Evolutionary conservation across 768 basidiomycete species (phyloP).

Genomic region (Solioccasus polychromus): DNA sequence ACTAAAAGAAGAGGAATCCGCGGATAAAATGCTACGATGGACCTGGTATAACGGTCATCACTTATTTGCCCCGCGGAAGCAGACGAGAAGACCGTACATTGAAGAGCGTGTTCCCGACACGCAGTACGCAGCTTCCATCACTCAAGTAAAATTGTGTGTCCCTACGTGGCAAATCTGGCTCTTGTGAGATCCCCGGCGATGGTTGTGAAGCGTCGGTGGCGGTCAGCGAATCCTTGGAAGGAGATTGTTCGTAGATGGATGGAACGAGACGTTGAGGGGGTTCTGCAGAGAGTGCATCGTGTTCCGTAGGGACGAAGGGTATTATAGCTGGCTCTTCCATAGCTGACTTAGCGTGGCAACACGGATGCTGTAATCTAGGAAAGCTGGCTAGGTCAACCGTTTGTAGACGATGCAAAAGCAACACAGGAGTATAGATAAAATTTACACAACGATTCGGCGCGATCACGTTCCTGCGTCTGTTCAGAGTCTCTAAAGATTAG

Average conservation of each 20-base stretch:
- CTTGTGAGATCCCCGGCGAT: conserved; percentile 4
- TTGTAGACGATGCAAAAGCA: too few relatives aligned
- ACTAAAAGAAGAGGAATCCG: conserved; percentile 62
- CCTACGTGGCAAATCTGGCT: conserved; percentile 17
- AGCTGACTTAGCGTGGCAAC: too few relatives aligned
- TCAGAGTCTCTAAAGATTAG: too few relatives aligned
- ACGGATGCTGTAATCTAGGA: too few relatives aligned
- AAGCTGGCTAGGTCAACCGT: too few relatives aligned
- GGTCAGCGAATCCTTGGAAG: too few relatives aligned
- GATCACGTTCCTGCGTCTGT: too few relatives aligned
- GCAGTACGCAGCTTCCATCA: conserved; percentile 67
- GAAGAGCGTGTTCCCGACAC: conserved; percentile 63
- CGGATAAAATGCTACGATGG: conserved; percentile 57
- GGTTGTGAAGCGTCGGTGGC: conserved; percentile 1
- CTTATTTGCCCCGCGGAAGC: not conserved
- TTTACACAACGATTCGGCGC: too few relatives aligned
- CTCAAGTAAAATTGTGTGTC: conserved; percentile 62
- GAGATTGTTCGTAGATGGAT: too few relatives aligned
- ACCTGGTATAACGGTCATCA: conserved; percentile 38
- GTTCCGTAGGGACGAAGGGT: conserved; percentile 22
- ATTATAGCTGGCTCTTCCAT: not conserved
- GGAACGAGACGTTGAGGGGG: too few relatives aligned
- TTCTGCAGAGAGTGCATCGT: conserved; percentile 12
- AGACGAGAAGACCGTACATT: conserved; percentile 46
- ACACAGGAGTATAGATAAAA: too few relatives aligned